Evolutionary conservation across 495 filamentous ascomycete genomes (phyloP).

Genomic region (Penicillium fimorum): DNA sequence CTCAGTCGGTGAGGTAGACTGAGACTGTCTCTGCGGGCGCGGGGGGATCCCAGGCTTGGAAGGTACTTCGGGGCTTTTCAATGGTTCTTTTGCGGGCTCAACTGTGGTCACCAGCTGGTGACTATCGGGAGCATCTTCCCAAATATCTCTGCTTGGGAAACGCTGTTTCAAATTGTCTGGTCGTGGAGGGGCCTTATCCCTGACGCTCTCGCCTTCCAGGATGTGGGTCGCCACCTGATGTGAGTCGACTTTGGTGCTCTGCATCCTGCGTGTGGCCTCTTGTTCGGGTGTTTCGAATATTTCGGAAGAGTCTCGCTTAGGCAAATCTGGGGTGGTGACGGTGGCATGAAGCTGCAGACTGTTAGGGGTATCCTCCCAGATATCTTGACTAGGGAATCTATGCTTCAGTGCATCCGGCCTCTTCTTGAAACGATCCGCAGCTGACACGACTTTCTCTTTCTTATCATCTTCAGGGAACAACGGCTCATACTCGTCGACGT

Average conservation of each 20-base stretch:
- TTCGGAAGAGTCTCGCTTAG: constrained; percentile 25
- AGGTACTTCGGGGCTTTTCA: constrained; percentile 39
- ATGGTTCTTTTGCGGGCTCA: constrained; percentile 54
- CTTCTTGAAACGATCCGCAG: constrained; percentile 59
- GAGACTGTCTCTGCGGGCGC: constrained; percentile 41
- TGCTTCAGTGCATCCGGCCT: constrained; percentile 63
- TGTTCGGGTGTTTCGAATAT: constrained; percentile 57
- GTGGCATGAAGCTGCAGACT: constrained; percentile 80
- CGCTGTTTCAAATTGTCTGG: constrained; percentile 60
- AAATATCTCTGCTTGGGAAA: constrained; percentile 93
- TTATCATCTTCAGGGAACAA: constrained; percentile 82
- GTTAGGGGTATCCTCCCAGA: constrained; percentile 96
- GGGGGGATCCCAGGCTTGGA: constrained; percentile 45
- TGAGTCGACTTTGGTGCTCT: constrained; percentile 46
- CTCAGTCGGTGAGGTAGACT: constrained; percentile 45
- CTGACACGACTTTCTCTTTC: constrained; percentile 53
- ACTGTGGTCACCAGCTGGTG: constrained; percentile 79
- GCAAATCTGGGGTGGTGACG: constrained; percentile 74
- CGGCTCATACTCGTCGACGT: constrained; percentile 93
- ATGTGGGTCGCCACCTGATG: constrained; percentile 46
- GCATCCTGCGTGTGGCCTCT: constrained; percentile 51
- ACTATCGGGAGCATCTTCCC: constrained; percentile 92
- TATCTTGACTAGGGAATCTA: constrained; percentile 87
- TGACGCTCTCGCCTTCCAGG: constrained; percentile 29
- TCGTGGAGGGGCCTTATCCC: constrained; percentile 45